Evolutionary conservation across 768 basidiomycete genomes (phyloP), one percentile per base, ranked within the genome.

Genomic region (Russula earlei): DNA sequence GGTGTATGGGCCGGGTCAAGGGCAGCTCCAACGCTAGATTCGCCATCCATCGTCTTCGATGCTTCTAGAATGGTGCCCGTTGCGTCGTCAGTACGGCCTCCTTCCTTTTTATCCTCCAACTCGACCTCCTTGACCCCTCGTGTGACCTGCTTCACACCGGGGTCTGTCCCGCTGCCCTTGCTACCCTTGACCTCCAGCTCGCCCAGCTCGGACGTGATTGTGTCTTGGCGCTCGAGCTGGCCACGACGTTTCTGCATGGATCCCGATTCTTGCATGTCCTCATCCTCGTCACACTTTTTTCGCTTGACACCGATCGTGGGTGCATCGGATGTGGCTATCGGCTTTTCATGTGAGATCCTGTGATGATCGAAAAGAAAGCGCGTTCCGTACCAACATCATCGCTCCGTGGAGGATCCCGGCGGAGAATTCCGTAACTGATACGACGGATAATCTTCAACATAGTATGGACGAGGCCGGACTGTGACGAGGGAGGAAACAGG

Each of bases 401-500:
- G 63, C 77, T 76, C 87, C 86, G 87, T 33, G 85, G 83, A 56
- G 84, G 75, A 68, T 87, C 86, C 24, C 82, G 77, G 51, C 85
- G 79, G 25, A 83, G 81, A 62, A 86, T 74, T 14, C 82, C 81
- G 64, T 77, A 75, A 0, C 86, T 87, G 58, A 87, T 81, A 43
- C 85, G 81, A 62, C 86, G 77, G 61, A 88, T 70, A 61, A 88
- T 74, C 60, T 77, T 76, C 70, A 86, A 86, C 86, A 88, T 85
- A 37, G 58, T 55, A 47, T 11, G 3, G 12, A 40, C 22, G 27
- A 19, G 49, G 42, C 19, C 4, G 37, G 17, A 25, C 34, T 27
- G 38, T 15, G 36, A 49, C 8, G 50, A 45, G 43, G 29, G 40
- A 27, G 31, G 33, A 22, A 45, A 11, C 41, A 27, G 31, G 33